phyloP scores from a whole-genome alignment of 768 basidiomycete genomes.

The Pleurotus cornucopiae region DNA sequence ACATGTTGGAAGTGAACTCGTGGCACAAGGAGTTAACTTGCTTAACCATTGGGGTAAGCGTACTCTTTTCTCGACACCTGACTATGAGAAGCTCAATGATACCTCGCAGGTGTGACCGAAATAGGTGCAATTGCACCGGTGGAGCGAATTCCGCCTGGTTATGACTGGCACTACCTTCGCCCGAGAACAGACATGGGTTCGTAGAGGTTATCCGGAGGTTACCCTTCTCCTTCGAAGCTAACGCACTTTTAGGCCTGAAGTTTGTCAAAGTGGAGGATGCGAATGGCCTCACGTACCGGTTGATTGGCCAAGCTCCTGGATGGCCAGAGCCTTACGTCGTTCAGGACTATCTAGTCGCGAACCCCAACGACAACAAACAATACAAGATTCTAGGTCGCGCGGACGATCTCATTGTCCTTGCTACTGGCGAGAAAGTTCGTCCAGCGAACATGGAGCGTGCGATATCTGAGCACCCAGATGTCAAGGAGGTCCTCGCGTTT shows the following conservation, averaged over 20 bases:
- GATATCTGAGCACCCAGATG: slow-evolving; percentile 29
- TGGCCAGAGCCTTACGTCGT: slow-evolving; percentile 28
- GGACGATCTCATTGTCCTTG: slow-evolving; percentile 38
- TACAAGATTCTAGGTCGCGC: slow-evolving; percentile 32
- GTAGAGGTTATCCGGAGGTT: neutral
- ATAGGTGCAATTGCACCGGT: slow-evolving; percentile 34
- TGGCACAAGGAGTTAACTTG: slow-evolving; percentile 26
- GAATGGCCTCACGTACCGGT: slow-evolving; percentile 19
- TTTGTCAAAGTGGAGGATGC: slow-evolving; percentile 22
- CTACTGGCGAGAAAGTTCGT: slow-evolving; percentile 38
- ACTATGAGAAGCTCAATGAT: neutral
- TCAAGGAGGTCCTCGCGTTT: slow-evolving; percentile 33
- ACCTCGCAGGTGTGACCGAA: slow-evolving; percentile 27
- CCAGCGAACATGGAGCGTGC: slow-evolving; percentile 27
- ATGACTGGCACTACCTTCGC: slow-evolving; percentile 35
- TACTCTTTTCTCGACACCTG: neutral
- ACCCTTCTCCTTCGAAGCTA: too few relatives aligned
- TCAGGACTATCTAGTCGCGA: slow-evolving; percentile 31
- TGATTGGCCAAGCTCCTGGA: slow-evolving; percentile 28
- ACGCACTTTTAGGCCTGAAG: slow-evolving; percentile 11
- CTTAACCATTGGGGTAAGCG: slow-evolving; percentile 37
- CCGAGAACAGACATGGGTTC: slow-evolving; percentile 26
- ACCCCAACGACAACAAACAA: slow-evolving; percentile 26
- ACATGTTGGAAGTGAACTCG: slow-evolving; percentile 23
- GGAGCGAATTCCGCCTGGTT: slow-evolving; percentile 20